Conservation (phyloP, 2,329 filamentous ascomycete genomes). For the Alternaria ethzedia region DNA sequence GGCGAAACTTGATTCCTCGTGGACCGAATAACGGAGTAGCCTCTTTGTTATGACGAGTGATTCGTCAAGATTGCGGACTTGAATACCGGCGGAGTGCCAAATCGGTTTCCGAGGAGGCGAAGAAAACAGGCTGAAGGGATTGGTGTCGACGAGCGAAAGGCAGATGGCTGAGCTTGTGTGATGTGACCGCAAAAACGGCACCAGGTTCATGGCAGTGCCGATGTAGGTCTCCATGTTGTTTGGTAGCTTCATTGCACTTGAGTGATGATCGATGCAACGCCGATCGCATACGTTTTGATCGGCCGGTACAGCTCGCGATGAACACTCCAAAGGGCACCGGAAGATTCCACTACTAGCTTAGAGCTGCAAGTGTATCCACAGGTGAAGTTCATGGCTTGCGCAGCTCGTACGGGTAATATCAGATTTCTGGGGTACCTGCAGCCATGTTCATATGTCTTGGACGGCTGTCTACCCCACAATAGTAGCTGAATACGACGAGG, state of each 20-base stretch:
- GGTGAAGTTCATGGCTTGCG: background rate
- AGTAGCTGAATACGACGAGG: conserved; percentile 5
- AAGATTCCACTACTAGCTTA: background rate
- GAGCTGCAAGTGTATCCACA: background rate
- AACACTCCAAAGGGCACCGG: background rate
- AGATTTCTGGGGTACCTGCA: conserved; percentile 9
- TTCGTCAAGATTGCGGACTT: background rate
- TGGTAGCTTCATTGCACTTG: background rate
- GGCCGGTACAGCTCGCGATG: background rate
- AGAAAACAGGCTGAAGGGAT: background rate
- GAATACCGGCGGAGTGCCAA: background rate
- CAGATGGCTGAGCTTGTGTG: background rate
- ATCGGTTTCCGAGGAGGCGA: background rate
- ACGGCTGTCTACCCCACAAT: conserved; percentile 24
- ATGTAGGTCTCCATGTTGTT: background rate
- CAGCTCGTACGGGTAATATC: conserved; percentile 36
- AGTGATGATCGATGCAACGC: conserved; percentile 9
- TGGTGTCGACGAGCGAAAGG: background rate
- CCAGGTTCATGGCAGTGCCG: background rate
- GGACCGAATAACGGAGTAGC: background rate
- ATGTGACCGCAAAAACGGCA: background rate
- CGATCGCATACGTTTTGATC: conserved; percentile 7
- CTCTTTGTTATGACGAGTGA: background rate
- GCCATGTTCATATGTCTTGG: conserved; percentile 10
- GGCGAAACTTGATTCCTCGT: background rate